Conservation (phyloP, 495 filamentous ascomycete species). For the Penicillium subrubescens region DNA sequence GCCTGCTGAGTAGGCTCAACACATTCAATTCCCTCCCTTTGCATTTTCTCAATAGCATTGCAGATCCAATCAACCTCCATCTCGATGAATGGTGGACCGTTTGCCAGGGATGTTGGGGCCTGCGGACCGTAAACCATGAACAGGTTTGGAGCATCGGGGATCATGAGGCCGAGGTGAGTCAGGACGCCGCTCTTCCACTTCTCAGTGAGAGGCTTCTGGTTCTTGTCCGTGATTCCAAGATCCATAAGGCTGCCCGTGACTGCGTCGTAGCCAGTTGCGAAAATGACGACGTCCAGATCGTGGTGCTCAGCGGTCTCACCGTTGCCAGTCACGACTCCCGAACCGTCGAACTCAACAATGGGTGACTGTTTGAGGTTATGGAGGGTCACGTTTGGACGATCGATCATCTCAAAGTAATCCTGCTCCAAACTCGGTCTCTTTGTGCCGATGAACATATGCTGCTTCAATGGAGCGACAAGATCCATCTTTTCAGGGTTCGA, state of each 20-base stretch:
- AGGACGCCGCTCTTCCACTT: slow-evolving; percentile 51
- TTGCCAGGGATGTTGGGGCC: slow-evolving; percentile 50
- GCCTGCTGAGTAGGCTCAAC: slow-evolving; percentile 44
- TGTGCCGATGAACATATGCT: slow-evolving; percentile 42
- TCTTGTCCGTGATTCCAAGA: slow-evolving; percentile 46
- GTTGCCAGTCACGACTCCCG: slow-evolving; percentile 43
- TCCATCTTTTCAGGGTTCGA: slow-evolving; percentile 47
- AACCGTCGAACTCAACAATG: slow-evolving; percentile 46
- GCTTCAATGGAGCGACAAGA: slow-evolving; percentile 51
- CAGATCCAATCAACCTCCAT: slow-evolving; percentile 56
- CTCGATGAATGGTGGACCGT: slow-evolving; percentile 55
- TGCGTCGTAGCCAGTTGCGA: slow-evolving; percentile 59
- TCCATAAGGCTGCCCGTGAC: slow-evolving; percentile 51
- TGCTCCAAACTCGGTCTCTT: slow-evolving; percentile 57
- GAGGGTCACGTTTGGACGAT: slow-evolving; percentile 51
- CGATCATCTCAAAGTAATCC: slow-evolving; percentile 58
- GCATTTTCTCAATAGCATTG: slow-evolving; percentile 45
- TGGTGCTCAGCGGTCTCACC: slow-evolving; percentile 31
- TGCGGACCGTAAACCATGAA: slow-evolving; percentile 55
- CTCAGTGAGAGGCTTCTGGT: slow-evolving; percentile 39
- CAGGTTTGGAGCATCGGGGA: slow-evolving; percentile 55
- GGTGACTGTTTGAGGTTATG: slow-evolving; percentile 50
- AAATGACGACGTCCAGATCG: slow-evolving; percentile 50
- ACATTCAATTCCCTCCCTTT: slow-evolving; percentile 30
- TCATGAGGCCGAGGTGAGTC: slow-evolving; percentile 53